These are phyloP conservation scores for Pyrenochaeta sp. DNA, from an alignment of 2,329 filamentous ascomycete genomes.

Conservation along the genomic window DNA sequence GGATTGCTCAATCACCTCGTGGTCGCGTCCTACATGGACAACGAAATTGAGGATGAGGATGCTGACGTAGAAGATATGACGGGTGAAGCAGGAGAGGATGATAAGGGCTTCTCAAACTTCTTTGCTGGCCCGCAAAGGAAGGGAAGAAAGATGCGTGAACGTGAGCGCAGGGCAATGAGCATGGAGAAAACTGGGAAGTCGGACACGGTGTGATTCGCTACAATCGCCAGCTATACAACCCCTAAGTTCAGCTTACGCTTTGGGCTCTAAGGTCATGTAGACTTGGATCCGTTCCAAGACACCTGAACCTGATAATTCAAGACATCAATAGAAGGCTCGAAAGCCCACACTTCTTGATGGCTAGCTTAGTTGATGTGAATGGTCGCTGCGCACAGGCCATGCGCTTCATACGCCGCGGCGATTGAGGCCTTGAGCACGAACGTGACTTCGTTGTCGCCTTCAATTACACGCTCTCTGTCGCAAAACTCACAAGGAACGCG, in stretches of 20 bases:
- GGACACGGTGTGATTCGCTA: conserved; percentile 4
- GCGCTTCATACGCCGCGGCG: conserved; percentile 18
- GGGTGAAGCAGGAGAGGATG: neutral
- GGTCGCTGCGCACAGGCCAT: conserved; percentile 1
- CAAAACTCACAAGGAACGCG: neutral
- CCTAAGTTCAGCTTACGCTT: neutral
- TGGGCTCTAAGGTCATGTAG: neutral
- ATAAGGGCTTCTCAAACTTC: neutral
- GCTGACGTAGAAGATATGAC: neutral
- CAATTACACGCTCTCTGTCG: neutral
- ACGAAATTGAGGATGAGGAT: conserved; percentile 8
- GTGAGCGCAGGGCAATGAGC: conserved; percentile 8
- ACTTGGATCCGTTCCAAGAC: too few species aligned
- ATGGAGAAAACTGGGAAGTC: neutral
- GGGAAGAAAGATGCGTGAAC: conserved; percentile 3
- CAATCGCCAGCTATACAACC: neutral
- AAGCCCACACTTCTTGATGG: too few species aligned
- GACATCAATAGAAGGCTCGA: neutral
- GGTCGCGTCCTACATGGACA: conserved; percentile 8
- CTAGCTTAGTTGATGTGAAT: neutral
- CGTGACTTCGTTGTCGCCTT: neutral
- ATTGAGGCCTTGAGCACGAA: conserved; percentile 7
- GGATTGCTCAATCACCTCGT: conserved; percentile 12
- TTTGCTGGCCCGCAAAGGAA: conserved; percentile 3
- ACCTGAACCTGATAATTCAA: neutral